These are phyloP conservation scores for Dendrobium chrysotoxum DNA, from an alignment of 106 monocot genomes.

Conservation along the genomic window DNA sequence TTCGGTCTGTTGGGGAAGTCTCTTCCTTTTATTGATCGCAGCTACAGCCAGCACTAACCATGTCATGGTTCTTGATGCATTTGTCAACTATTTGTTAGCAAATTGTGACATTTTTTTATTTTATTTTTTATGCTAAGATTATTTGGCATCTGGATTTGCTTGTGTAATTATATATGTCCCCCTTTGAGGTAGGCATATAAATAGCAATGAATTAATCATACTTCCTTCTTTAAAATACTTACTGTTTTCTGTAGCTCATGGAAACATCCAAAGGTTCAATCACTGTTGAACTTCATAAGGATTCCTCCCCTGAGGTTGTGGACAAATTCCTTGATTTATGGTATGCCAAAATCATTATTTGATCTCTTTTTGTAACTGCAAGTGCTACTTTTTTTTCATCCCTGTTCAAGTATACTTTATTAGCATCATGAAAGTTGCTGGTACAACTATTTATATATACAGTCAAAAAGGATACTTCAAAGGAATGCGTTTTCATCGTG, in stretches of 20 bases:
- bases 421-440: not conserved
- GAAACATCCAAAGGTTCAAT: conserved; percentile 56
- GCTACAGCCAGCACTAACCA: not conserved
- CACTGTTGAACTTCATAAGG: conserved; percentile 60
- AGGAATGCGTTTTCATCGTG: conserved; percentile 79
- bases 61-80: not conserved
- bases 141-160: not conserved
- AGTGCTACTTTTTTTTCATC: not conserved
- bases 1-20: not conserved
- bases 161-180: not conserved
- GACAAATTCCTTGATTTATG: conserved; percentile 62
- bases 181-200: not conserved
- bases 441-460: conserved; percentile 4
- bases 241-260: conserved; percentile 24
- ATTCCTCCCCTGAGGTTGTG: conserved; percentile 46
- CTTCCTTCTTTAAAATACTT: not conserved
- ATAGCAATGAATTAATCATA: not conserved
- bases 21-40: not conserved
- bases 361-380: not conserved
- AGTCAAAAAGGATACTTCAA: conserved; percentile 87
- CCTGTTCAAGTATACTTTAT: not conserved
- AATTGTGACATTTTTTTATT: not conserved
- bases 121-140: not conserved
- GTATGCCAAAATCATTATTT: conserved; percentile 13
- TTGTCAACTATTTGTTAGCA: not conserved